These are phyloP conservation scores for Alternaria viburni DNA, from an alignment of 2,329 filamentous ascomycete genomes.

Conservation along the genomic window DNA sequence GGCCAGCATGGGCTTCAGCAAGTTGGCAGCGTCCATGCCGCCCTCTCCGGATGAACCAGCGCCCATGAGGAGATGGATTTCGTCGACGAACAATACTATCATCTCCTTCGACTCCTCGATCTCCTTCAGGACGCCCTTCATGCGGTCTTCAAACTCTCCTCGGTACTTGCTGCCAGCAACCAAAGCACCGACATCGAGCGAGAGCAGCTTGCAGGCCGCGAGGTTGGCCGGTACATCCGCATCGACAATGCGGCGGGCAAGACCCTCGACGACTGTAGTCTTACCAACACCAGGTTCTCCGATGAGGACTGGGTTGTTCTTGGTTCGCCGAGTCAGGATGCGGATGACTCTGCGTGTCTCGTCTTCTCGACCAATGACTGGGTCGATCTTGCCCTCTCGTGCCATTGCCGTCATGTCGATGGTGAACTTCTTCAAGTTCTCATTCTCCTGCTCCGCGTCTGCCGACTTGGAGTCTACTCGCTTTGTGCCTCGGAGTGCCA, in stretches of 20 bases:
- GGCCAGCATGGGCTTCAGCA: slow-evolving; percentile 97
- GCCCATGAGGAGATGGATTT: slow-evolving; percentile 98
- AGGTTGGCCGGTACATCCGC: slow-evolving; percentile 95
- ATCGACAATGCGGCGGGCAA: slow-evolving; percentile 95
- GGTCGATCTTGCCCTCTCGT: slow-evolving; percentile 95
- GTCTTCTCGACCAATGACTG: slow-evolving; percentile 94
- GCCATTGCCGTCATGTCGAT: slow-evolving; percentile 98
- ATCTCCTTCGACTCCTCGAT: slow-evolving; percentile 94
- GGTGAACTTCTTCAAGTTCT: slow-evolving; percentile 97
- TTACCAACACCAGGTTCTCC: slow-evolving; percentile 98
- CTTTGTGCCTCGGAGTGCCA: slow-evolving; percentile 89
- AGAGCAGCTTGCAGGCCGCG: slow-evolving; percentile 90
- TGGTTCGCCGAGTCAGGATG: slow-evolving; percentile 90
- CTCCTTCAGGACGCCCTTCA: slow-evolving; percentile 99
- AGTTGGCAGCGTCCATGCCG: slow-evolving; percentile 97
- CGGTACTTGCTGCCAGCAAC: slow-evolving; percentile 98
- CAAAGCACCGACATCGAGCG: slow-evolving; percentile 91
- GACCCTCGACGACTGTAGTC: slow-evolving; percentile 95
- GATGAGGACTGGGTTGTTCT: slow-evolving; percentile 98
- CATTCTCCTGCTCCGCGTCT: slow-evolving; percentile 88
- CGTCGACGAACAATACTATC: slow-evolving; percentile 97
- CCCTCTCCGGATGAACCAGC: slow-evolving; percentile 93
- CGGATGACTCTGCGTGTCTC: slow-evolving; percentile 92
- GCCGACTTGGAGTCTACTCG: slow-evolving; percentile 96
- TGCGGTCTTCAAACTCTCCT: slow-evolving; percentile 97